A percentile compares a stretch with the other conserved stretches of the same genome.
Conservation (phyloP, 768 basidiomycete genomes). For the Tephrocybe rancida region DNA sequence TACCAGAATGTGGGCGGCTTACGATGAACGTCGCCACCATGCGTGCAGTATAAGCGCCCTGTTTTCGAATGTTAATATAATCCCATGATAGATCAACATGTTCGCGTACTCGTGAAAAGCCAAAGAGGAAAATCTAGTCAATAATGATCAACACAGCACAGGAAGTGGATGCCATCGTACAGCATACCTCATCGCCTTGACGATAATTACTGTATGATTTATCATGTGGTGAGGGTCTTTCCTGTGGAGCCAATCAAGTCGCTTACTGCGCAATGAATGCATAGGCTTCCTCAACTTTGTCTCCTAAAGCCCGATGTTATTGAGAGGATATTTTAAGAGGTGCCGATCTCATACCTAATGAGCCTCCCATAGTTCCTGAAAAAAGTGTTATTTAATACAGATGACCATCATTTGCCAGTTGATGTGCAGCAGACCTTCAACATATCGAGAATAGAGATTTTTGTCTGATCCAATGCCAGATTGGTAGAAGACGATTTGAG, state of each 20-base stretch:
- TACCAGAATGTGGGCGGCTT: slow-evolving; percentile 16
- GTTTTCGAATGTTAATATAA: slow-evolving; percentile 11
- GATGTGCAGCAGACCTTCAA: slow-evolving; percentile 52
- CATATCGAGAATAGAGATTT: slow-evolving; percentile 57
- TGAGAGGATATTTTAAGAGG: background rate
- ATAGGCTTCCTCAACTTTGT: slow-evolving; percentile 79
- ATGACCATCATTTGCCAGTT: background rate
- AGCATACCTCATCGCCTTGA: slow-evolving; percentile 69
- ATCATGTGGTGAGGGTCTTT: background rate
- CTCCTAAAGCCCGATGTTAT: slow-evolving; percentile 36
- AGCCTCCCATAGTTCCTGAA: slow-evolving; percentile 63
- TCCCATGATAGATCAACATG: background rate
- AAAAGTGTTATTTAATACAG: background rate
- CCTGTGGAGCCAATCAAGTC: background rate
- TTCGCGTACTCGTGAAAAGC: slow-evolving; percentile 65
- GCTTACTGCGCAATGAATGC: slow-evolving; percentile 81
- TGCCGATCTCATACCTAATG: slow-evolving; percentile 46
- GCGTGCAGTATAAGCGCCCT: slow-evolving; percentile 79
- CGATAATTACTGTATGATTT: slow-evolving; percentile 56
- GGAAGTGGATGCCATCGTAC: background rate
- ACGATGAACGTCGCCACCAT: slow-evolving; percentile 77
- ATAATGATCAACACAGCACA: background rate
- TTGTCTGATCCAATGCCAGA: slow-evolving; percentile 60
- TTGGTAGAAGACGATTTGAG: slow-evolving; percentile 68
- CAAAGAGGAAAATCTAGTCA: slow-evolving; percentile 73